These are phyloP conservation scores for Trifolium repens DNA, from an alignment of 306 rosid genomes.

Conservation along the genomic window DNA sequence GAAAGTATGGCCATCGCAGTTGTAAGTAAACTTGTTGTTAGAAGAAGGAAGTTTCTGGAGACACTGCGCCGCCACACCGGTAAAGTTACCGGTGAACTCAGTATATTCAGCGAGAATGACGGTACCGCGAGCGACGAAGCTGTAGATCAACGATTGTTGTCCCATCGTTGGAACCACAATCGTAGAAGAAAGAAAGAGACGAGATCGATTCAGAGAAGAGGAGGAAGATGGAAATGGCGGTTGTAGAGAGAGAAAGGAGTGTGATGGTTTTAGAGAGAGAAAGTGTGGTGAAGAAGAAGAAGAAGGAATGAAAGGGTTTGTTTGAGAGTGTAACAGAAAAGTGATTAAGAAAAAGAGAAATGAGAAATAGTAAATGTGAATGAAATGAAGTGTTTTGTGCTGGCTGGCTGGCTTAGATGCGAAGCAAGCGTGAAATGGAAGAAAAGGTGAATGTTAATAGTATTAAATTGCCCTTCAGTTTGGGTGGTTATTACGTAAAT, in stretches of 20 bases:
- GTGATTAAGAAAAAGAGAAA: background rate
- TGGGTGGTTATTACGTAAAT: slow-evolving; percentile 44
- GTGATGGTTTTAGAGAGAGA: slow-evolving; percentile 34
- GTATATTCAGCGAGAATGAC: slow-evolving; percentile 83
- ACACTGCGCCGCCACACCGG: slow-evolving; percentile 79
- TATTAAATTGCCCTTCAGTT: slow-evolving; percentile 36
- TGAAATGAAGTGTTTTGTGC: slow-evolving; percentile 24
- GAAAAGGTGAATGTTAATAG: slow-evolving; percentile 39
- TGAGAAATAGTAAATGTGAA: background rate
- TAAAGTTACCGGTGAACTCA: slow-evolving; percentile 89
- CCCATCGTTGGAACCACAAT: slow-evolving; percentile 72
- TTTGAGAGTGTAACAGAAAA: slow-evolving; percentile 27
- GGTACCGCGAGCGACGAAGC: slow-evolving; percentile 89
- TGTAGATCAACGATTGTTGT: slow-evolving; percentile 94
- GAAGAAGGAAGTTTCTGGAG: slow-evolving; percentile 90
- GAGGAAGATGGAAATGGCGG: background rate
- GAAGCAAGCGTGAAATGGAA: slow-evolving; percentile 55
- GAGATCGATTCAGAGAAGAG: slow-evolving; percentile 21
- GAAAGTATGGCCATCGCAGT: slow-evolving; percentile 95
- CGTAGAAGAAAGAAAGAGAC: slow-evolving; percentile 26
- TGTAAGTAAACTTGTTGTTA: slow-evolving; percentile 84
- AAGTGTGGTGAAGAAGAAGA: slow-evolving; percentile 5
- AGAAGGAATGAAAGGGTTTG: background rate
- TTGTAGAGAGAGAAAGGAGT: slow-evolving; percentile 36
- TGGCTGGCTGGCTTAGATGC: slow-evolving; percentile 50